phyloP scores from a whole-genome alignment of 768 basidiomycete genomes.

The Termitomyces sp. region DNA sequence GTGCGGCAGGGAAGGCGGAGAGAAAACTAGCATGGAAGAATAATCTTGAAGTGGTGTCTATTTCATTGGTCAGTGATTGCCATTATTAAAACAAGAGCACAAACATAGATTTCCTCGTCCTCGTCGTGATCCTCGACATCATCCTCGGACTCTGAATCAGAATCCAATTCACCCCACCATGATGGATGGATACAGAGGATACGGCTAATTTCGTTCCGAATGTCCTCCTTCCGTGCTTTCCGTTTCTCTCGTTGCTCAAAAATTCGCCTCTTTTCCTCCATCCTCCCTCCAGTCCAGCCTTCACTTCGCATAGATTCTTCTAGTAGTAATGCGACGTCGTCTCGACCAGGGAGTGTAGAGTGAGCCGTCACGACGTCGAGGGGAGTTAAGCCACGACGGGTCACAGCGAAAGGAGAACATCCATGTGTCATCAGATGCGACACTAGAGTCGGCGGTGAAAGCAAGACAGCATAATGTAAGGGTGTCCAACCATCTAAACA shows the following conservation, averaged over 20 bases:
- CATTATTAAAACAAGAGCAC: conserved; percentile 24
- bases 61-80: conserved; percentile 3
- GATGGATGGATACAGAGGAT: conserved; percentile 48
- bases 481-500: conserved; percentile 88
- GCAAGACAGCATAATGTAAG: conserved; percentile 84
- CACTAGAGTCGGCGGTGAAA: conserved; percentile 85
- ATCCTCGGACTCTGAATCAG: conserved; percentile 35
- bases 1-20: conserved; percentile 67
- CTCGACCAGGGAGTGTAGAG: conserved; percentile 72
- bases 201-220: conserved; percentile 55
- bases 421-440: conserved; percentile 92
- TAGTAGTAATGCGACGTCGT: conserved; percentile 81
- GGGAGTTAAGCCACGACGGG: conserved; percentile 75
- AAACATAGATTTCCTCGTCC: conserved; percentile 33
- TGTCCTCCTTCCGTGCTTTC: conserved; percentile 42
- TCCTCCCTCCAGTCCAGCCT: conserved; percentile 76
- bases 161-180: conserved; percentile 64
- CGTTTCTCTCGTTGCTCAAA: conserved; percentile 54
- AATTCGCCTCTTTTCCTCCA: conserved; percentile 60
- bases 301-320: conserved; percentile 84
- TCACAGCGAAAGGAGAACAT: conserved; percentile 74
- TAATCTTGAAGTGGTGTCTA: conserved; percentile 71
- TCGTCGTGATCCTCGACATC: conserved; percentile 36
- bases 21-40: conserved; percentile 90
- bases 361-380: conserved; percentile 88